Evolutionary conservation across 1,139 yeast genomes (phyloP).

Genomic region (Taphrina pruni): DNA sequence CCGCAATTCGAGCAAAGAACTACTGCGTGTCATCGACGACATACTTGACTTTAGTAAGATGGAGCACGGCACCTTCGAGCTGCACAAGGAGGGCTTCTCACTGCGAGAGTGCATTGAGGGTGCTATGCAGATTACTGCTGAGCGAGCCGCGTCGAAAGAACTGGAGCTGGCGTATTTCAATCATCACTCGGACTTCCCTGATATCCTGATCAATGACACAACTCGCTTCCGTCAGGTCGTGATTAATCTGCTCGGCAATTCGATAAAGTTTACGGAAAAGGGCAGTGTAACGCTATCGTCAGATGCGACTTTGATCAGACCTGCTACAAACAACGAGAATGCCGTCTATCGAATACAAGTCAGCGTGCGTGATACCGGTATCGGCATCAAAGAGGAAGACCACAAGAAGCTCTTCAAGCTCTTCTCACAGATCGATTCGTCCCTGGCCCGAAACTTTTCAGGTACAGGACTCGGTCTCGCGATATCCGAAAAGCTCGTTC

Average conservation of each 20-base stretch:
- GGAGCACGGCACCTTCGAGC: constrained; percentile 77
- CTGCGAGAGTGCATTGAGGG: constrained; percentile 50
- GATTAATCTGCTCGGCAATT: constrained; percentile 85
- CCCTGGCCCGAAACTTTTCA: constrained; percentile 63
- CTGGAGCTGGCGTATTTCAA: constrained; percentile 42
- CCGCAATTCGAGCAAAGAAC: constrained; percentile 74
- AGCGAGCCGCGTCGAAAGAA: constrained; percentile 39
- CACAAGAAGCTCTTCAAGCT: constrained; percentile 62
- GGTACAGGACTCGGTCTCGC: constrained; percentile 65
- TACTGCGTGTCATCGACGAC: constrained; percentile 78
- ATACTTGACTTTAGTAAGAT: constrained; percentile 81
- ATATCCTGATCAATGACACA: constrained; percentile 82
- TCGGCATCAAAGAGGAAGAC: constrained; percentile 63
- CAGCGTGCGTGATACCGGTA: constrained; percentile 72
- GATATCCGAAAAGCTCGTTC: constrained; percentile 47
- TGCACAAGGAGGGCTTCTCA: constrained; percentile 68
- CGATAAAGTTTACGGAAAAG: constrained; percentile 77
- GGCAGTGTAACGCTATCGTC: constrained; percentile 61
- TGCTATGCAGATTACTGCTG: constrained; percentile 40
- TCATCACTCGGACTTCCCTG: constrained; percentile 53
- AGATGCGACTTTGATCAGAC: constrained; percentile 37
- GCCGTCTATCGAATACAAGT: constrained; percentile 58
- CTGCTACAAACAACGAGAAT: background rate
- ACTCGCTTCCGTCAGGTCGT: constrained; percentile 85
- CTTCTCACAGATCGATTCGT: constrained; percentile 67